These are phyloP conservation scores for Citrus medica DNA, from an alignment of 345 rosid species.

Conservation along the genomic window DNA sequence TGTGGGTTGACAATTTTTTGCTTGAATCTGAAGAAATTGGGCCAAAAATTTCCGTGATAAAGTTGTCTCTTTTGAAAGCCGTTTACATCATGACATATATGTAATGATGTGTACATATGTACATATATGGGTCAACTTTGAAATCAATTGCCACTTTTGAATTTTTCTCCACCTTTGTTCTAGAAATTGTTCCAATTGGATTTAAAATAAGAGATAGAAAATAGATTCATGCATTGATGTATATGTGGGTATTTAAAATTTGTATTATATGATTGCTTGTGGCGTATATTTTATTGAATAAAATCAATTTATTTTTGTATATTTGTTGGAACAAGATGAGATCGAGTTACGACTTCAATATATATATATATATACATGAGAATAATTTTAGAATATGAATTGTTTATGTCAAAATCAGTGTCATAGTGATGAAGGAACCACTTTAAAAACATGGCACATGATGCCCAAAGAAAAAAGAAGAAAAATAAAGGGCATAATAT, in stretches of 20 bases:
- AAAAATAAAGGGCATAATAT: slow-evolving; percentile 12
- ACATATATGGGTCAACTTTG: slow-evolving; percentile 36
- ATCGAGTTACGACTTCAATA: not conserved
- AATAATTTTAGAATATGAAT: not conserved
- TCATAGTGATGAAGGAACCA: not conserved
- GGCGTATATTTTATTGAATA: not conserved
- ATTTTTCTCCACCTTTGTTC: slow-evolving; percentile 17
- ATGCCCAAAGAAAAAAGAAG: slow-evolving; percentile 10
- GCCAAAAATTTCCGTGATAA: not conserved
- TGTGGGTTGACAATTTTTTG: slow-evolving; percentile 25
- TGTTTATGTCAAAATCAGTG: not conserved
- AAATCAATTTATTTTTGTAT: not conserved
- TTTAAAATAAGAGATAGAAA: not conserved
- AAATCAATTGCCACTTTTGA: slow-evolving; percentile 34
- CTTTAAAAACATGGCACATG: slow-evolving; percentile 12
- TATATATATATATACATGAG: not conserved
- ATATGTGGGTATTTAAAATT: not conserved
- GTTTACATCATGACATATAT: slow-evolving; percentile 9
- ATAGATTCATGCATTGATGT: not conserved
- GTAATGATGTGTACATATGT: too few relatives aligned
- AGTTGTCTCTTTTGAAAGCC: slow-evolving; percentile 12
- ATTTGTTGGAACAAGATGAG: not conserved
- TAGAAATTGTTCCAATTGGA: slow-evolving; percentile 4
- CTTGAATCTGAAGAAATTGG: slow-evolving; percentile 30
- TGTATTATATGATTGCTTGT: slow-evolving; percentile 3